These are phyloP conservation scores for Sclerotinia subarctica DNA, from an alignment of 2,329 filamentous ascomycete species.

Conservation along the genomic window DNA sequence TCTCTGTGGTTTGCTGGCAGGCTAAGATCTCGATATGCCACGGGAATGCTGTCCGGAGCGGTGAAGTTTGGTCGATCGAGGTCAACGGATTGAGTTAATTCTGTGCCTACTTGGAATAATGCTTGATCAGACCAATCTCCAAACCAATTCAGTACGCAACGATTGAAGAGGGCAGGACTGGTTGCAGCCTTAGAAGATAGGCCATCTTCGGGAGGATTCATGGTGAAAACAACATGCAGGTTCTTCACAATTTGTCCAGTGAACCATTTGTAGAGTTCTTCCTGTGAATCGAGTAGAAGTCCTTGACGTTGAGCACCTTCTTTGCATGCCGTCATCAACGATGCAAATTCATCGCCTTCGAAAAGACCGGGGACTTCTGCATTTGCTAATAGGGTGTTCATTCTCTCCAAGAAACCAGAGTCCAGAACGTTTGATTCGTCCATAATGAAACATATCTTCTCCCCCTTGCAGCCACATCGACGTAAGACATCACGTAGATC, in stretches of 20 bases:
- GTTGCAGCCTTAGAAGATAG: conserved; percentile 95
- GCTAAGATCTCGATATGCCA: conserved; percentile 81
- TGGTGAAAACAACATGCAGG: conserved; percentile 97
- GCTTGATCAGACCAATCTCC: conserved; percentile 99
- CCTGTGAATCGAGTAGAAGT: conserved; percentile 90
- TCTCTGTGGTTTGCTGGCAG: conserved; percentile 89
- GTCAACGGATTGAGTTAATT: conserved; percentile 94
- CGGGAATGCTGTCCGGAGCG: conserved; percentile 86
- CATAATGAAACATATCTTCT: conserved; percentile 99
- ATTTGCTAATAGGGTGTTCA: conserved; percentile 98
- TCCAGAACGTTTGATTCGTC: conserved; percentile 98
- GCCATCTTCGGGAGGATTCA: conserved; percentile 97
- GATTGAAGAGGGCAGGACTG: conserved; percentile 97
- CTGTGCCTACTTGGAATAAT: conserved; percentile 93
- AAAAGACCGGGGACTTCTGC: conserved; percentile 99
- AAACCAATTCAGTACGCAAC: conserved; percentile 99
- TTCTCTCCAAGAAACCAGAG: conserved; percentile 96
- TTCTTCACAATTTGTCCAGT: conserved; percentile 99
- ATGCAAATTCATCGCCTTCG: conserved; percentile 96
- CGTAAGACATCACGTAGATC: conserved; percentile 91
- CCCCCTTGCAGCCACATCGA: conserved; percentile 92
- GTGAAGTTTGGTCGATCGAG: conserved; percentile 82
- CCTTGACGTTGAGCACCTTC: conserved; percentile 97
- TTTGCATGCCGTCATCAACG: conserved; percentile 99
- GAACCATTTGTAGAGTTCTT: conserved; percentile 99